Percentiles rank a stretch among this genome's conserved stretches.
phyloP scores from a whole-genome alignment of 1,284 basidiomycete species.

The Trametes versicolor region DNA sequence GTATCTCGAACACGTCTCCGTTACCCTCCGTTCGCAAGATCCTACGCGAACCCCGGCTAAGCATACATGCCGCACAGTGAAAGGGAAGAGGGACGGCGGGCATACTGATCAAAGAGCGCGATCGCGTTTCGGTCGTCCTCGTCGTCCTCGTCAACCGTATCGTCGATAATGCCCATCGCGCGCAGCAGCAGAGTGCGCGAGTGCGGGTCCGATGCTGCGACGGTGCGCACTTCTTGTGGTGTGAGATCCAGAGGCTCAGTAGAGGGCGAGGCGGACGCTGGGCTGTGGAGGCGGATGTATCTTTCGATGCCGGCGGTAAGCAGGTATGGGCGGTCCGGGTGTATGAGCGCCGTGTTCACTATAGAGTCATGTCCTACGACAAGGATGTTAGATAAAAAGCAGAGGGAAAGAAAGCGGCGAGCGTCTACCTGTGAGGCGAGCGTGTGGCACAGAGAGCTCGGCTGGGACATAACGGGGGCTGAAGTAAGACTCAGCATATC shows the following conservation, averaged over 20 bases:
- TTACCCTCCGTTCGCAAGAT: constrained; percentile 39
- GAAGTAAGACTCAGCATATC: constrained; percentile 53
- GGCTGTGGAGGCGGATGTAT: constrained; percentile 73
- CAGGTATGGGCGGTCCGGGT: constrained; percentile 73
- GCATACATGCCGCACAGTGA: background rate
- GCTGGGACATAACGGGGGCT: constrained; percentile 59
- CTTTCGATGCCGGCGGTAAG: constrained; percentile 79
- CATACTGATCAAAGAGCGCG: constrained; percentile 50
- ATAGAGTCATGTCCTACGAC: constrained; percentile 74
- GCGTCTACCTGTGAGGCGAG: constrained; percentile 60
- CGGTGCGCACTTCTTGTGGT: constrained; percentile 54
- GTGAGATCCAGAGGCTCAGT: constrained; percentile 54
- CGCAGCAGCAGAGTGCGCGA: constrained; percentile 49
- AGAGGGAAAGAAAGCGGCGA: background rate
- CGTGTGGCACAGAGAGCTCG: constrained; percentile 65
- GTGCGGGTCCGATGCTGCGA: constrained; percentile 46
- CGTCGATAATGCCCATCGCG: constrained; percentile 41
- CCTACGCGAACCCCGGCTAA: constrained; percentile 34
- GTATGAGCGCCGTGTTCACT: constrained; percentile 76
- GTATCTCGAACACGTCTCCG: constrained; percentile 37
- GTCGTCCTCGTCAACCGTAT: constrained; percentile 49
- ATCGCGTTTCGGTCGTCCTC: constrained; percentile 53
- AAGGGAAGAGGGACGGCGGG: constrained; percentile 19
- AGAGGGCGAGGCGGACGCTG: constrained; percentile 62
- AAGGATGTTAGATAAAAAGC: background rate